Base-by-base conservation (phyloP, 768 basidiomycete genomes). In the Amanita polypyramis region DNA sequence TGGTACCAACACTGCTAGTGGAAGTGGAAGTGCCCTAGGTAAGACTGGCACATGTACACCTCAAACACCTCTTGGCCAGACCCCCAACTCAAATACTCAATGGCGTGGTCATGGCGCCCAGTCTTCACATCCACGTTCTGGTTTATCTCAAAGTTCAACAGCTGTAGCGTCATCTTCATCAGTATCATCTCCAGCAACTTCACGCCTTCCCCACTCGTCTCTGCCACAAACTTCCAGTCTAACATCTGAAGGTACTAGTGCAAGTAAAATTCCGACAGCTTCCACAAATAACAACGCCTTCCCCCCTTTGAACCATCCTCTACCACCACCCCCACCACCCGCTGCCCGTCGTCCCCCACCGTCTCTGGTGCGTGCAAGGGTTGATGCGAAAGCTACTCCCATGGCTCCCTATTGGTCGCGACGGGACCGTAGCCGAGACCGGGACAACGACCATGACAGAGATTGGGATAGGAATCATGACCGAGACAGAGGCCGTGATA, bases 381-480 rank as follows among this genome's bases (percentile, higher is more conserved):
- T 39, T 8, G 44, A 50, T 44, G 48, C 42, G n/a, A 41, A 41
- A 49, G 47, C 47, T 49, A 42, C 47, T 8, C 40, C 47, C 19
- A 49, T 49, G 47, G 38, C 47, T 15, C 8, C 47, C 3, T 42
- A 40, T 49, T 49, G 38, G 47, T 33, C 47, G 25, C 32, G 42
- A 8, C 43, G 47, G 14, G 57, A 53, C 20, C n/a, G 49, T 9
- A 59, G 55, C 35, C 27, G 55, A 33, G 54, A 47, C 6, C 42
- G 50, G 20, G 56, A 55, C n/a, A n/a, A 15, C 6, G 27, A 23
- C 29, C 38, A 12, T 30, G 21, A 25, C 17, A 23, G 46, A 40
- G 25, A 29, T 30, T 11, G 47, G 36, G 45, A 50, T 15, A 49
- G 50, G 65, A 54, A 65, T 37, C 45, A 60, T 55, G 47, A 49